phyloP scores from a whole-genome alignment of 176 grass and related monocot genomes.

The Areca catechu region DNA sequence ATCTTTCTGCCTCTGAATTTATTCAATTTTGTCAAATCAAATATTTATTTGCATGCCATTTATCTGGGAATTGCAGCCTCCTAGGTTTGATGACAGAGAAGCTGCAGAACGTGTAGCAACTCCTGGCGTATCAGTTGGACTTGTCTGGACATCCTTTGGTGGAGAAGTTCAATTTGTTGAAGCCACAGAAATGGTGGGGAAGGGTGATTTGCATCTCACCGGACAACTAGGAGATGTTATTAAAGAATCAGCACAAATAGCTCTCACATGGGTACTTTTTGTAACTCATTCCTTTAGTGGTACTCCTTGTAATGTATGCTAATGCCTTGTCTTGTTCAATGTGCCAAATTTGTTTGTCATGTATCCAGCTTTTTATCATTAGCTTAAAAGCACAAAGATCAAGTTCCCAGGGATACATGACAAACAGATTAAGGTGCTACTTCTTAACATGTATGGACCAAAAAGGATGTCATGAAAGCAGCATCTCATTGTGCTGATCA shows the following conservation, averaged over 20 bases:
- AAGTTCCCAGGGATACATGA: too few species aligned
- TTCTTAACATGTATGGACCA: too few species aligned
- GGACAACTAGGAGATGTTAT: slow-evolving; percentile 99
- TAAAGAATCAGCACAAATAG: slow-evolving; percentile 96
- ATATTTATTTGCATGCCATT: slow-evolving; percentile 11
- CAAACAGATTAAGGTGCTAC: too few species aligned
- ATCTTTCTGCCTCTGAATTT: not conserved
- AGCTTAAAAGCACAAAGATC: too few species aligned
- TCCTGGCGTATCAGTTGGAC: slow-evolving; percentile 83
- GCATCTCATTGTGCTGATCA: too few species aligned
- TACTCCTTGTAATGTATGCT: too few species aligned
- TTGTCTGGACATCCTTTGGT: slow-evolving; percentile 93
- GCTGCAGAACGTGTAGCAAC: slow-evolving; percentile 72
- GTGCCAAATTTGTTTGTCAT: too few species aligned
- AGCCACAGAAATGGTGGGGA: slow-evolving; percentile 85
- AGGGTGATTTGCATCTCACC: slow-evolving; percentile 93
- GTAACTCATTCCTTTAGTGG: too few species aligned
- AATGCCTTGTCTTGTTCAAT: too few species aligned
- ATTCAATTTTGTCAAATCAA: not conserved
- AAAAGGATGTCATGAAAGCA: too few species aligned
- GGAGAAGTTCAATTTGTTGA: slow-evolving; percentile 96
- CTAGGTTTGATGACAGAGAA: slow-evolving; percentile 83
- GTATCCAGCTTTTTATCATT: too few species aligned
- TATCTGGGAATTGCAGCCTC: slow-evolving; percentile 48
- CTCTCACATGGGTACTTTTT: slow-evolving; percentile 85